phyloP scores from a whole-genome alignment of 176 grass and related monocot genomes.

The Lolium perenne region DNA sequence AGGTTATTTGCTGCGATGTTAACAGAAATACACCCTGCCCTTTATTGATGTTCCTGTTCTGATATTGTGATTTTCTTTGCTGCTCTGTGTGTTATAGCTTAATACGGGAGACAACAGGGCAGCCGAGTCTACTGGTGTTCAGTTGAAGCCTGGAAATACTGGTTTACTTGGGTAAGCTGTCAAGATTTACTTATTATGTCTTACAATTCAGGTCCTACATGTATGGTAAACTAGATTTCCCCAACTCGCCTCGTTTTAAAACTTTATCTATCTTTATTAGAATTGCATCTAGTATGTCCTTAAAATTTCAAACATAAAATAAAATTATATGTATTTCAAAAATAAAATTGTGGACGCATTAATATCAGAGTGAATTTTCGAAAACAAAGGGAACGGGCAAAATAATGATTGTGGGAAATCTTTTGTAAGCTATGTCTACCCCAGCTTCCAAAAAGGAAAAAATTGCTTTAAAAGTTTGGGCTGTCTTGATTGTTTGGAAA shows the following conservation, averaged over 20 bases:
- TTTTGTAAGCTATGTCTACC: conserved; percentile 24
- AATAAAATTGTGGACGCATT: background rate
- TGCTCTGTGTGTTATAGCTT: conserved; percentile 54
- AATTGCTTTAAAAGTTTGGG: conserved; percentile 12
- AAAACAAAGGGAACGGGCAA: background rate
- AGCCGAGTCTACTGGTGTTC: conserved; percentile 52
- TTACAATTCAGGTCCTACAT: background rate
- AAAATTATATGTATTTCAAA: background rate
- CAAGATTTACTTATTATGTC: conserved; percentile 13
- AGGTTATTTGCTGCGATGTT: conserved; percentile 16
- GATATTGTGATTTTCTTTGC: conserved; percentile 9
- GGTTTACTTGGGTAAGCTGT: conserved; percentile 83
- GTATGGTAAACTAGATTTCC: conserved; percentile 1
- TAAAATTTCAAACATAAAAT: background rate
- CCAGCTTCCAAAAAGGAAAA: conserved; percentile 6
- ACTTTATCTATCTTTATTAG: background rate
- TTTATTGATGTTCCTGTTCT: conserved; percentile 29
- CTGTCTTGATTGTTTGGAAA: conserved; percentile 32
- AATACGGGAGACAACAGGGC: conserved; percentile 65
- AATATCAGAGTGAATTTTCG: background rate
- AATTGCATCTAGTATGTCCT: background rate
- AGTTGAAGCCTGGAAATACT: conserved; percentile 71
- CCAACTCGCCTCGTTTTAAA: background rate
- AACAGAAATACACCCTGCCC: conserved; percentile 22
- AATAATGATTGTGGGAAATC: background rate